phyloP scores from a whole-genome alignment of 2,329 filamentous ascomycete species.

The Dissoconium aciculare region DNA sequence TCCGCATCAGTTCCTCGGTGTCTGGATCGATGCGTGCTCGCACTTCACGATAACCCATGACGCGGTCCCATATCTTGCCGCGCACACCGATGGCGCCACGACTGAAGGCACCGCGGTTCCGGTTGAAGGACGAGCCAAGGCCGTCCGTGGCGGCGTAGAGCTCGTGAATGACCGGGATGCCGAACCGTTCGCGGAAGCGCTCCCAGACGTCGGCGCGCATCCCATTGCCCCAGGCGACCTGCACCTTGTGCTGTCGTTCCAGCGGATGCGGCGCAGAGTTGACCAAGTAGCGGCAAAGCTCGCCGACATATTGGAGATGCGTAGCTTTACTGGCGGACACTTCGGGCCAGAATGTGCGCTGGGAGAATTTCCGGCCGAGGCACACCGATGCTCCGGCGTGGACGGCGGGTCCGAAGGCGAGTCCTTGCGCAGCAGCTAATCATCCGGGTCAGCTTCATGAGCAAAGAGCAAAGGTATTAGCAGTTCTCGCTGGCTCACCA shows the following conservation, averaged over 20 bases:
- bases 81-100: constrained; percentile 15
- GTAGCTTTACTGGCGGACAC: constrained; percentile 54
- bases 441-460: no score
- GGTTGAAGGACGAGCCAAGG: constrained; percentile 16
- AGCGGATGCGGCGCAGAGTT: constrained; percentile 48
- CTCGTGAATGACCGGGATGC: constrained; percentile 21
- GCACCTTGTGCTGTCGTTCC: constrained; percentile 56
- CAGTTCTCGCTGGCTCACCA: no score
- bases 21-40: constrained; percentile 55
- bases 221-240: constrained; percentile 65
- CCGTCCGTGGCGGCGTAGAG: constrained; percentile 25
- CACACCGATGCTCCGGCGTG: constrained; percentile 51
- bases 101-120: constrained; percentile 17
- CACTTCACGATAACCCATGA: constrained; percentile 25
- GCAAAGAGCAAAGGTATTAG: no score
- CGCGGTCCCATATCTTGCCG: constrained; percentile 15
- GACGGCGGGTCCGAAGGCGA: constrained; percentile 42
- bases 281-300: constrained; percentile 68
- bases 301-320: constrained; percentile 70
- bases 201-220: constrained; percentile 74
- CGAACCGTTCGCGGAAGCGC: constrained; percentile 55
- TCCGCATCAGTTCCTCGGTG: constrained; percentile 50
- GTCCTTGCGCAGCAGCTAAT: constrained; percentile 56
- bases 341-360: constrained; percentile 60
- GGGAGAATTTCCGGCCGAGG: constrained; percentile 66